Base-by-base conservation (phyloP, 495 filamentous ascomycete species). In the Lasiosphaeris hirsuta region DNA sequence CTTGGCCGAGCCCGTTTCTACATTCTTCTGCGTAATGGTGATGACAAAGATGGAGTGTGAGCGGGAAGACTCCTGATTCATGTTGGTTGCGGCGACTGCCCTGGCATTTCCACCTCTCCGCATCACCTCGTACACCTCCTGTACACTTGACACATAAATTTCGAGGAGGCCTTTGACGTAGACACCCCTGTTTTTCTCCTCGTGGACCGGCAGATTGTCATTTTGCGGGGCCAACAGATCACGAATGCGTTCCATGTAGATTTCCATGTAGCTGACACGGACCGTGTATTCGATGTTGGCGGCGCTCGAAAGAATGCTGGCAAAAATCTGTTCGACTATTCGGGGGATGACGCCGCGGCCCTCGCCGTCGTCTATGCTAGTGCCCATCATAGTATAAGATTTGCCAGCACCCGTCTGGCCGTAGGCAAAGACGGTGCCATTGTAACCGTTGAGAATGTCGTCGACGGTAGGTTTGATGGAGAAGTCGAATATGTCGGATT, bases 41-140 rank as follows among this genome's bases (percentile, higher is more conserved):
- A 98, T 87, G 67, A 97, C 91, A 70, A 98, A 97, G 56, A 98
- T 97, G 10, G 94, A 98, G 72, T 98, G 94, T 51, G 94, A 98
- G 44, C 94, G 90, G 47, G 95, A 97, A 0, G 94, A 98, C 71
- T 98, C 94, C 71, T 95, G 90, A 72, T 98, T 98, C 94, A 98
- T 98, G 77, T 98, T 97, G 50, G 94, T 98, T n/a, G 95, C 87
- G 35, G 94, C 88, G n/a, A 96, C 92, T 30, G 91, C 91, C 70
- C 94, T 81, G 41, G 95, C 85, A 47, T 83, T 79, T 61, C 92
- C 94, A 74, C 94, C 94, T 62, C 91, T 84, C 69, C 92, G 84
- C 91, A 98, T 96, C 34, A 97, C 91, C 71, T 96, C 90, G 65
- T 95, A 97, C 30, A 98, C 94, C 66, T 98, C 94, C 58, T 89